Evolutionary conservation across 2,329 filamentous ascomycete genomes (phyloP).

Genomic region (Colletotrichum sp.): DNA sequence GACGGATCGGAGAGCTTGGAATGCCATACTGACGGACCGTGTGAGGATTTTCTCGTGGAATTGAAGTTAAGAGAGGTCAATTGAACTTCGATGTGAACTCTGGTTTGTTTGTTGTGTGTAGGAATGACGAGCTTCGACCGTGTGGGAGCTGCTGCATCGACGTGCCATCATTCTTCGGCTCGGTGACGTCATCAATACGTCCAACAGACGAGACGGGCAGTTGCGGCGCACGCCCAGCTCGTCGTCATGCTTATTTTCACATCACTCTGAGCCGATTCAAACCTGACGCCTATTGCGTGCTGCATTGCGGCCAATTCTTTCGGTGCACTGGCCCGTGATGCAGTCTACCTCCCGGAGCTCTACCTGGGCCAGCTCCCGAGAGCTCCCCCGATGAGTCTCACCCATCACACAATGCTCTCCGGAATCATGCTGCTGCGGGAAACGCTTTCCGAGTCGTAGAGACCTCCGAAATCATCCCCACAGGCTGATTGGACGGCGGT

Average conservation of each 20-base stretch:
- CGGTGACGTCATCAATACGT: conserved; percentile 17
- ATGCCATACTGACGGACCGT: conserved; percentile 7
- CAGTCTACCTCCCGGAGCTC: neutral
- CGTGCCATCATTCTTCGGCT: neutral
- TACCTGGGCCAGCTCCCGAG: neutral
- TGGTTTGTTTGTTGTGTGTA: neutral
- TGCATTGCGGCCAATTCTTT: neutral
- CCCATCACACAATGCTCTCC: neutral
- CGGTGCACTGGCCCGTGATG: neutral
- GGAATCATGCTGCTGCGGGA: neutral
- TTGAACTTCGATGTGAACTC: neutral
- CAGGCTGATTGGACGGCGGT: neutral
- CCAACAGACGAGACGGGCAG: neutral
- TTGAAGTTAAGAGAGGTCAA: neutral
- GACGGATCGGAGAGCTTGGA: neutral
- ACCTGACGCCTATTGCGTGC: neutral
- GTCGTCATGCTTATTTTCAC: neutral
- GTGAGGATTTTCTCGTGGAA: neutral
- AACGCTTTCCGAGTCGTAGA: neutral
- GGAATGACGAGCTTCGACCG: neutral
- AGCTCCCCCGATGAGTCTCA: neutral
- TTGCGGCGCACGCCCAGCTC: neutral
- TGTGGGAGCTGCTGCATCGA: neutral
- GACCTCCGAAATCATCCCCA: neutral
- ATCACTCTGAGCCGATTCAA: neutral